These are phyloP conservation scores for Nitzschia palea DNA, from an alignment of 108 stramenopile genomes.

Conservation along the genomic window DNA sequence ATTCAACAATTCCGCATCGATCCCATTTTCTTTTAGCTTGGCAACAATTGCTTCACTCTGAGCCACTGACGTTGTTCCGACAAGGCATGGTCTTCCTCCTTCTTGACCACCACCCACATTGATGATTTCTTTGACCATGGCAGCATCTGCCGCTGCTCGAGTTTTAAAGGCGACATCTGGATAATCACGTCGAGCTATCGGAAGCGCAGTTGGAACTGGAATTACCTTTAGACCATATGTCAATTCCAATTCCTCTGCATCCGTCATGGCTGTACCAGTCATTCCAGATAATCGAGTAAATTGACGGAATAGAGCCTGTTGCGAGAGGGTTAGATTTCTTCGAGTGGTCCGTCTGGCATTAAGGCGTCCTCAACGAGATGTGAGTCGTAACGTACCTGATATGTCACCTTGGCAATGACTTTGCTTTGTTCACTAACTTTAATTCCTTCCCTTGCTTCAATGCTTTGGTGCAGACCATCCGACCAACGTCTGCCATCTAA, in stretches of 20 bases:
- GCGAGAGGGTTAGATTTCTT: neutral
- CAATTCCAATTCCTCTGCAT: constrained; percentile 84
- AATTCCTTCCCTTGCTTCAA: constrained; percentile 95
- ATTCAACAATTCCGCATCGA: constrained; percentile 87
- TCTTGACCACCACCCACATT: constrained; percentile 68
- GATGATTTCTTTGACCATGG: constrained; percentile 81
- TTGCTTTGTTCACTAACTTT: constrained; percentile 83
- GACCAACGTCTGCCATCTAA: constrained; percentile 94
- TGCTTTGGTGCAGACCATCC: constrained; percentile 95
- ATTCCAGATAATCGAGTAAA: constrained; percentile 90
- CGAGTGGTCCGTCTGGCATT: too few relatives aligned
- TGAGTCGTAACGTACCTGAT: constrained; percentile 64
- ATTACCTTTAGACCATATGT: constrained; percentile 84
- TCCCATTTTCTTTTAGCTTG: constrained; percentile 77
- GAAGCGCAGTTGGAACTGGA: constrained; percentile 90
- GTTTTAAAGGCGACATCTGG: constrained; percentile 93
- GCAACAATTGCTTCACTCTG: constrained; percentile 84
- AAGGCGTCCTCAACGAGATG: neutral
- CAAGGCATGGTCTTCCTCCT: constrained; percentile 87
- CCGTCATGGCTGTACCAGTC: constrained; percentile 93
- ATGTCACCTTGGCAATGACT: constrained; percentile 96
- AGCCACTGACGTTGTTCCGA: constrained; percentile 92
- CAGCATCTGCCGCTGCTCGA: constrained; percentile 83
- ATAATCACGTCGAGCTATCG: constrained; percentile 91
- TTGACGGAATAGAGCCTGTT: constrained; percentile 82